A percentile compares a stretch with the other conserved stretches of the same genome.
phyloP scores from a whole-genome alignment of 176 grass and related monocot genomes.

The Zea luxurians region DNA sequence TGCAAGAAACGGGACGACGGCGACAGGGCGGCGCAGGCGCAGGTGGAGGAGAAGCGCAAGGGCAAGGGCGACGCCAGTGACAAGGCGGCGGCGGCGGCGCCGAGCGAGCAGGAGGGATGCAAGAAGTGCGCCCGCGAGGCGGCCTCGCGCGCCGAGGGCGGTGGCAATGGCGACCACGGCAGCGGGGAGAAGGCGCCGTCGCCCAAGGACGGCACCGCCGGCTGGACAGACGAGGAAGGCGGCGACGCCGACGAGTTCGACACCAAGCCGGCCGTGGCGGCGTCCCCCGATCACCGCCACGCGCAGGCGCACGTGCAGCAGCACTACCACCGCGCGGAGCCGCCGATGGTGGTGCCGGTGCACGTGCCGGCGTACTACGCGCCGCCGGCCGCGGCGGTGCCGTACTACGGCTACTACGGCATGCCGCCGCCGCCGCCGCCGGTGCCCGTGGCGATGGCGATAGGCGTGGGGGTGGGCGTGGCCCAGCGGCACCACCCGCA shows the following conservation, averaged over 20 bases:
- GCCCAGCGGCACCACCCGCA: background rate
- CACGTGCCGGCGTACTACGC: slow-evolving; percentile 50
- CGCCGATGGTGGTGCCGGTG: slow-evolving; percentile 48
- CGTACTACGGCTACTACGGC: slow-evolving; percentile 50
- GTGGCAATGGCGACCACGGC: background rate
- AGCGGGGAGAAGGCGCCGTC: background rate
- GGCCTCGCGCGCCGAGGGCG: background rate
- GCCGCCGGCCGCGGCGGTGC: slow-evolving; percentile 17
- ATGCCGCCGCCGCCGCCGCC: slow-evolving; percentile 14
- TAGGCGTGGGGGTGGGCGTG: background rate
- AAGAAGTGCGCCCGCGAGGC: slow-evolving; percentile 34
- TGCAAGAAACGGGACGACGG: slow-evolving; percentile 33
- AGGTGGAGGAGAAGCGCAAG: slow-evolving; percentile 28
- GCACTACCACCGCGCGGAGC: slow-evolving; percentile 53
- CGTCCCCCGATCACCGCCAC: background rate
- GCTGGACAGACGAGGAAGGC: background rate
- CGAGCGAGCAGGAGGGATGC: slow-evolving; percentile 42
- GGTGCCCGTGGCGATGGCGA: background rate
- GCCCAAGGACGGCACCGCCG: background rate
- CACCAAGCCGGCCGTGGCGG: background rate
- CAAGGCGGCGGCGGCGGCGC: slow-evolving; percentile 27
- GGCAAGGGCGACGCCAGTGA: slow-evolving; percentile 34
- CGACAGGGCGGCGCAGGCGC: background rate
- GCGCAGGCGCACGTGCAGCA: slow-evolving; percentile 15
- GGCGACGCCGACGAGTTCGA: background rate